Percentiles rank a stretch among this genome's conserved stretches.
phyloP scores from a whole-genome alignment of 2,329 filamentous ascomycete genomes.

The Elsinoe arachidis region DNA sequence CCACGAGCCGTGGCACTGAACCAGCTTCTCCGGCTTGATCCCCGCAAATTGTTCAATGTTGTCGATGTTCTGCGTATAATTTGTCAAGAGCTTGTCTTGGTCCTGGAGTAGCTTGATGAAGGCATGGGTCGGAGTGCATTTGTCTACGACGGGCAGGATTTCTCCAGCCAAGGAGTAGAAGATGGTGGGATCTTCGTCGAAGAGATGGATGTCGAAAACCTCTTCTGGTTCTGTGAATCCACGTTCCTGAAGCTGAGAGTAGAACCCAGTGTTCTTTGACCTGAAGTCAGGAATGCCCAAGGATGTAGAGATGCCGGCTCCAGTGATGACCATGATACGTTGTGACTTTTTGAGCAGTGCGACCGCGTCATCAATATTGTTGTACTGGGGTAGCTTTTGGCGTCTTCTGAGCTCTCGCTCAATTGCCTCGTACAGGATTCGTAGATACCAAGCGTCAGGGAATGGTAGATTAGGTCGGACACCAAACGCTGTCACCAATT shows the following conservation, averaged over 20 bases:
- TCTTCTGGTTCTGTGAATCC: slow-evolving; percentile 81
- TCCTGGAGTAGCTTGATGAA: slow-evolving; percentile 87
- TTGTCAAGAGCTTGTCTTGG: slow-evolving; percentile 81
- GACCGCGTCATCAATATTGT: slow-evolving; percentile 81
- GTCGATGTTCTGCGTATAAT: slow-evolving; percentile 98
- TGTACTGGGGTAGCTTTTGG: slow-evolving; percentile 69
- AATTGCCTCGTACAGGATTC: slow-evolving; percentile 67
- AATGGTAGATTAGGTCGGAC: slow-evolving; percentile 61
- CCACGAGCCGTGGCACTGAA: slow-evolving; percentile 96
- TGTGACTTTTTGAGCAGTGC: slow-evolving; percentile 60
- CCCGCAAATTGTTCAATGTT: slow-evolving; percentile 84
- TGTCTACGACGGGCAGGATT: slow-evolving; percentile 69
- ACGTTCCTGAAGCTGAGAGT: slow-evolving; percentile 71
- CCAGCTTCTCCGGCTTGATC: slow-evolving; percentile 68
- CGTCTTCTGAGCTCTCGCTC: slow-evolving; percentile 73
- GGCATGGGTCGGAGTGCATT: slow-evolving; percentile 80
- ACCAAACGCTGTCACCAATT: slow-evolving; percentile 78
- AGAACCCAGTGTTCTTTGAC: slow-evolving; percentile 85
- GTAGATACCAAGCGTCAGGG: slow-evolving; percentile 64
- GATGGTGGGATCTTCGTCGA: slow-evolving; percentile 71
- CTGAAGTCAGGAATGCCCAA: slow-evolving; percentile 96
- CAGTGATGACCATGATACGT: slow-evolving; percentile 90
- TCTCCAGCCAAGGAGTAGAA: slow-evolving; percentile 91
- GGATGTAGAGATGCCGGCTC: slow-evolving; percentile 92
- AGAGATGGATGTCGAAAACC: slow-evolving; percentile 85